These are phyloP conservation scores for Diaporthe amygdali DNA, from an alignment of 2,329 filamentous ascomycete genomes.

Conservation along the genomic window DNA sequence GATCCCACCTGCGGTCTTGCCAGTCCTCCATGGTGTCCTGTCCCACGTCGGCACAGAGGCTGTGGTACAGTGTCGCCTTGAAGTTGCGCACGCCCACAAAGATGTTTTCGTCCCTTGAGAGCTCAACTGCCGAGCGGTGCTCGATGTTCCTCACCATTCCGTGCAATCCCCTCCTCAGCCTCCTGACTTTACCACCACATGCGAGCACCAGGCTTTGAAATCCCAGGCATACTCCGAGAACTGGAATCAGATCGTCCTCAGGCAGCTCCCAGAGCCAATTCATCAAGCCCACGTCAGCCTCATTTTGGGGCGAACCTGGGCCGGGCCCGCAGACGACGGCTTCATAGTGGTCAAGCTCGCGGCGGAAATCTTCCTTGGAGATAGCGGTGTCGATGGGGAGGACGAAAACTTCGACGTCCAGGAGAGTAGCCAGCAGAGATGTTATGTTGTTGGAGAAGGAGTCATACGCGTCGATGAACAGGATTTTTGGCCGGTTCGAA, in stretches of 20 bases:
- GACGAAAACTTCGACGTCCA: constrained; percentile 71
- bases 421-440: constrained; percentile 73
- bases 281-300: constrained; percentile 84
- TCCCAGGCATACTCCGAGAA: constrained; percentile 87
- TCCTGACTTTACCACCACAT: constrained; percentile 70
- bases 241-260: constrained; percentile 67
- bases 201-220: constrained; percentile 81
- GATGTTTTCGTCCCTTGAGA: constrained; percentile 54
- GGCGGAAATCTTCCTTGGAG: constrained; percentile 51
- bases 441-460: constrained; percentile 97
- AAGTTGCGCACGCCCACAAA: constrained; percentile 67
- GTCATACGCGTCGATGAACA: constrained; percentile 96
- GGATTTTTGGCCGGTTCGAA: constrained; percentile 50
- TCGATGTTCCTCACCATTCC: constrained; percentile 76
- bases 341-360: constrained; percentile 68
- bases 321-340: constrained; percentile 91
- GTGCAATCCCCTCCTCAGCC: constrained; percentile 76
- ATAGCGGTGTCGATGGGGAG: constrained; percentile 73
- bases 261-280: constrained; percentile 73
- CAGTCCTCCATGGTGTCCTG: constrained; percentile 49
- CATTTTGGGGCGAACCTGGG: constrained; percentile 77
- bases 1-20: constrained; percentile 45
- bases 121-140: constrained; percentile 45
- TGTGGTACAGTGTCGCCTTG: constrained; percentile 79
- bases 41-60: constrained; percentile 60